Percentiles rank a stretch among this genome's conserved stretches.
These are phyloP conservation scores for Incumbomyces delicatus DNA, from an alignment of 2,329 filamentous ascomycete species.

Conservation along the genomic window DNA sequence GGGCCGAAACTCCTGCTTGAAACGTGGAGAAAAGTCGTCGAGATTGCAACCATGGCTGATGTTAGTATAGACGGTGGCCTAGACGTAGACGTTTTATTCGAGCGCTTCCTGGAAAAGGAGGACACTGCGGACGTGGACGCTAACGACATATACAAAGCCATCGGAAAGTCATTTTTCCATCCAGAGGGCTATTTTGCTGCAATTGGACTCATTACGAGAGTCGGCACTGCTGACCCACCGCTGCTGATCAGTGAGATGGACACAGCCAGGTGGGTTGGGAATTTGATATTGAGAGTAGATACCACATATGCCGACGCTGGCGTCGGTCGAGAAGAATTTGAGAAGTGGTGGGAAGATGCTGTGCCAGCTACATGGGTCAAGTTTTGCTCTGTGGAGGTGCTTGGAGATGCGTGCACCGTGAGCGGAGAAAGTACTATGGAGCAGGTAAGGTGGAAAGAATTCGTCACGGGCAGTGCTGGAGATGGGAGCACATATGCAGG, in stretches of 20 bases:
- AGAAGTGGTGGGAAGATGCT: conserved; percentile 10
- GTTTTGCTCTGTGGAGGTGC: conserved; percentile 9
- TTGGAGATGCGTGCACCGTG: conserved; percentile 4
- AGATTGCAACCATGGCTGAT: conserved; percentile 7
- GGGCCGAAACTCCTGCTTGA: conserved; percentile 11
- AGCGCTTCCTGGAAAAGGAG: background rate
- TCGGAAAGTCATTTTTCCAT: background rate
- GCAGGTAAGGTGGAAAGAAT: conserved; percentile 1
- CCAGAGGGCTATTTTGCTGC: background rate
- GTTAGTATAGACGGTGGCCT: conserved; percentile 6
- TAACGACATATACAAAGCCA: background rate
- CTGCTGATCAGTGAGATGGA: conserved; percentile 2
- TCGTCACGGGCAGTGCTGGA: background rate
- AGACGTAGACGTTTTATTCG: background rate
- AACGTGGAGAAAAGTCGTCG: conserved; percentile 14
- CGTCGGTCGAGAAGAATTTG: conserved; percentile 5
- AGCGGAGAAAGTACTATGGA: conserved; percentile 7
- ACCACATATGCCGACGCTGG: background rate
- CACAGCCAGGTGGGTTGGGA: conserved; percentile 2
- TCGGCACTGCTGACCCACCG: background rate
- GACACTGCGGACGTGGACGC: too few relatives aligned
- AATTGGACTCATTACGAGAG: background rate
- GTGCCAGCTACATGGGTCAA: conserved; percentile 14
- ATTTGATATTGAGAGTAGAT: background rate
- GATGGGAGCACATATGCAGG: background rate